These are phyloP conservation scores for Dichotomocladium elegans DNA, from an alignment of 371 early-diverging fungal genomes.

Conservation along the genomic window DNA sequence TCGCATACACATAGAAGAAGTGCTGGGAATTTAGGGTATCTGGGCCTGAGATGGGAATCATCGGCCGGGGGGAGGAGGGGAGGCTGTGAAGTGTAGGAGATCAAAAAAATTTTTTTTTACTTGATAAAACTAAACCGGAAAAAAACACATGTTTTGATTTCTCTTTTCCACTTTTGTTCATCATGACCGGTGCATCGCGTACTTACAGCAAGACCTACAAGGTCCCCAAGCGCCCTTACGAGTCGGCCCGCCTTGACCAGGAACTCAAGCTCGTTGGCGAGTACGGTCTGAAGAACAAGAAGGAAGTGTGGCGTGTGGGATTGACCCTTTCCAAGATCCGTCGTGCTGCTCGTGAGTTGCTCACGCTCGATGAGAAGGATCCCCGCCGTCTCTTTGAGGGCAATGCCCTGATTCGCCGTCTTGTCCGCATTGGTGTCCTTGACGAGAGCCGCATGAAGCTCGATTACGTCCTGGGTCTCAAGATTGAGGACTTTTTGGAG, in stretches of 20 bases:
- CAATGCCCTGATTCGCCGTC: constrained; percentile 97
- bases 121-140: not conserved
- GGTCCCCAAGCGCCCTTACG: constrained; percentile 99
- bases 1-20: not conserved
- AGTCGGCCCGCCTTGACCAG: constrained; percentile 97
- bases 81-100: too few species aligned
- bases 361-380: constrained; percentile 97
- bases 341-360: constrained; percentile 99
- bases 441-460: constrained; percentile 97
- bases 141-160: not conserved
- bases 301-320: constrained; percentile 98
- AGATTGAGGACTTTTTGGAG: constrained; percentile 98
- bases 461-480: constrained; percentile 98
- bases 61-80: too few species aligned
- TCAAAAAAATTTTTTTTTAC: constrained; percentile 1
- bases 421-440: constrained; percentile 98
- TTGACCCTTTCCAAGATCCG: constrained; percentile 98
- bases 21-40: not conserved
- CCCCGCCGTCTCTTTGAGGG: constrained; percentile 99
- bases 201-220: constrained; percentile 90
- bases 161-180: constrained; percentile 8
- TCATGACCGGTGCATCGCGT: constrained; percentile 15
- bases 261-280: constrained; percentile 99
- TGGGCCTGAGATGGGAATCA: not conserved
- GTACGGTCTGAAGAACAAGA: constrained; percentile 99